Evolutionary conservation across 2,329 filamentous ascomycete species (phyloP), one percentile per base, ranked within the genome.

Genomic region (Alternaria sp.): DNA sequence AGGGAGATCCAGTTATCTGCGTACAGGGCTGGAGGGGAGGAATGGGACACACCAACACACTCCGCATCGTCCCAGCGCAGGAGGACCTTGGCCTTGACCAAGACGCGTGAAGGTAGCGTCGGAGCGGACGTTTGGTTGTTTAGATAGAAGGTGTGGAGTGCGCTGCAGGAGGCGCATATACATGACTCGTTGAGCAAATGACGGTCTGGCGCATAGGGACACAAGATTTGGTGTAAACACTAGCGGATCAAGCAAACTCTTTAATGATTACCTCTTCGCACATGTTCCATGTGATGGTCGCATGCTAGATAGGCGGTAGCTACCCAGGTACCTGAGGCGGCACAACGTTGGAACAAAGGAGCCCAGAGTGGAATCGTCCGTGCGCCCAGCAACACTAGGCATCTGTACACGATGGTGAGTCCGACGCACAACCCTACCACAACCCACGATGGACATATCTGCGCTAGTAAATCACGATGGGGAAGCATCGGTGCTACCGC

Each of bases 21-120:
- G 92, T 96, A 43, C 93, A 96, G 83, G 92, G 92, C 83, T 96
- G 92, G 92, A 91, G 93, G 85, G 93, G 93, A 76, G 93, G 93
- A 73, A 93, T 94, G 90, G 92, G 93, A 75, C 92, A 96, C 86
- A 96, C 93, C 80, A 96, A 96, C 87, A 96, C 93, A 33, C 78
- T 86, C 58, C 84, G 84, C 71, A 84, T 86, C 51, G 84, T 86
- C 41, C 83, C 83, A 20, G 84, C 84, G 33, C 77, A 80, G 69
- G 82, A 84, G 65, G 83, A 85, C 71, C 77, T 86, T 66, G 84
- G 84, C 51, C 72, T 86, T 60, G 82, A 84, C 67, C 78, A 79
- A 73, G 79, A 84, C 60, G 82, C 83, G 68, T 84, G 71, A 68
- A 68, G 47, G 30, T 49, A 55, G 20, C 55, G 55, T 56, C 55